A percentile compares a stretch with the other conserved stretches of the same genome.
Conservation (phyloP, 108 stramenopile genomes). For the Schizochytrium sp. region DNA sequence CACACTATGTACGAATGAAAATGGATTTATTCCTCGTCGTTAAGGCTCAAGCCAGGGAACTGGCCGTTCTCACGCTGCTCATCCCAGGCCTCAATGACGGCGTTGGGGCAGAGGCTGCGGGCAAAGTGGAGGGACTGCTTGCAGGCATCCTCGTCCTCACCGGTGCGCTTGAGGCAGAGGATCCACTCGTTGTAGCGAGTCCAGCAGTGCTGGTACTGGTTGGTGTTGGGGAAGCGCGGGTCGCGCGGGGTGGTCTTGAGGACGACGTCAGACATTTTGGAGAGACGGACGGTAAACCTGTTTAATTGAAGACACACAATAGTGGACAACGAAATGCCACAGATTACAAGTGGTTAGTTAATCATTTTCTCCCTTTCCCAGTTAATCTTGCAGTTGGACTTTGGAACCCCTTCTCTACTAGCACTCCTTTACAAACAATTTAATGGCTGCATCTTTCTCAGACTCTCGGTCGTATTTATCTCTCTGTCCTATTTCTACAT, state of each 20-base stretch:
- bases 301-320: too few relatives aligned
- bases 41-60: constrained; percentile 54
- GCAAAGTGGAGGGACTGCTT: constrained; percentile 81
- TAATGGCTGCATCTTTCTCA: too few relatives aligned
- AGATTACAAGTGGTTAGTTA: too few relatives aligned
- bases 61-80: constrained; percentile 85
- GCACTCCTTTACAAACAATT: too few relatives aligned
- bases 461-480: too few relatives aligned
- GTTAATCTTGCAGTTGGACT: too few relatives aligned
- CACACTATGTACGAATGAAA: neutral
- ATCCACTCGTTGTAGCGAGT: constrained; percentile 96
- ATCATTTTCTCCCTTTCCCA: too few relatives aligned
- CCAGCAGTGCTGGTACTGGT: constrained; percentile 94
- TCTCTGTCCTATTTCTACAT: too few relatives aligned
- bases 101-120: constrained; percentile 84
- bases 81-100: constrained; percentile 88
- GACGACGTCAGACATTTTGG: constrained; percentile 62
- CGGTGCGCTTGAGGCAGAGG: constrained; percentile 86
- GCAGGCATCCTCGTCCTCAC: constrained; percentile 86
- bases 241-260: constrained; percentile 89
- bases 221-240: constrained; percentile 84
- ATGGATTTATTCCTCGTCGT: constrained; percentile 20
- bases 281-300: too few relatives aligned
- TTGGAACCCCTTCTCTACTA: too few relatives aligned
- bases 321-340: too few relatives aligned